Evolutionary conservation across 1,139 yeast species (phyloP).

Genomic region (Taphrina betulina): DNA sequence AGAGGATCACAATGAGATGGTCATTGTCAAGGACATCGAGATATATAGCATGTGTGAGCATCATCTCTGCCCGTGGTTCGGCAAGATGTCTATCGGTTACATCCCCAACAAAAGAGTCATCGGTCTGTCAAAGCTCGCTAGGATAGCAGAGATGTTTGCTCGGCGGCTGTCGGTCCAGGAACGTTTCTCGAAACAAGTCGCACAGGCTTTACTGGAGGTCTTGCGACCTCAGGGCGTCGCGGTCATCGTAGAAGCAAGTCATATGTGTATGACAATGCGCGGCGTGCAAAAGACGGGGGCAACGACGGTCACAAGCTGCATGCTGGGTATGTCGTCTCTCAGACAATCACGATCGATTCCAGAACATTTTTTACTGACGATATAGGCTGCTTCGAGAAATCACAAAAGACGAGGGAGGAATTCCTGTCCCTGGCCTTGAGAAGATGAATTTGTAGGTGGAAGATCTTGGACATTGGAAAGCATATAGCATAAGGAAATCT

Average conservation of each 20-base stretch:
- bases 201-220: conserved; percentile 89
- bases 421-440: conserved; percentile 51
- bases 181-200: conserved; percentile 91
- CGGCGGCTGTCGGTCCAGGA: conserved; percentile 96
- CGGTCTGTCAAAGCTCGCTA: conserved; percentile 88
- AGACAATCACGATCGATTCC: background rate
- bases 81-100: conserved; percentile 67
- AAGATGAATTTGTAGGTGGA: conserved; percentile 1
- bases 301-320: conserved; percentile 89
- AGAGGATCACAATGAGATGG: conserved; percentile 99
- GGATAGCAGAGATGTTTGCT: conserved; percentile 95
- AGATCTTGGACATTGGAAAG: too few species aligned
- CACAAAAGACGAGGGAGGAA: conserved; percentile 94
- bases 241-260: conserved; percentile 95
- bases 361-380: background rate
- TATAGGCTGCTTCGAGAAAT: conserved; percentile 60
- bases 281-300: conserved; percentile 97
- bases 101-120: conserved; percentile 93
- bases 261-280: conserved; percentile 99
- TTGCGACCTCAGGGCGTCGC: conserved; percentile 95
- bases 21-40: conserved; percentile 91
- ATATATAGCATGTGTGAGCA: conserved; percentile 93
- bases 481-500: too few species aligned
- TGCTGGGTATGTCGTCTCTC: conserved; percentile 68
- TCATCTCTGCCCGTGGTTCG: conserved; percentile 94